Evolutionary conservation across 2,329 filamentous ascomycete genomes (phyloP), one percentile per base, ranked within the genome.

Genomic region (Coniella vitis): DNA sequence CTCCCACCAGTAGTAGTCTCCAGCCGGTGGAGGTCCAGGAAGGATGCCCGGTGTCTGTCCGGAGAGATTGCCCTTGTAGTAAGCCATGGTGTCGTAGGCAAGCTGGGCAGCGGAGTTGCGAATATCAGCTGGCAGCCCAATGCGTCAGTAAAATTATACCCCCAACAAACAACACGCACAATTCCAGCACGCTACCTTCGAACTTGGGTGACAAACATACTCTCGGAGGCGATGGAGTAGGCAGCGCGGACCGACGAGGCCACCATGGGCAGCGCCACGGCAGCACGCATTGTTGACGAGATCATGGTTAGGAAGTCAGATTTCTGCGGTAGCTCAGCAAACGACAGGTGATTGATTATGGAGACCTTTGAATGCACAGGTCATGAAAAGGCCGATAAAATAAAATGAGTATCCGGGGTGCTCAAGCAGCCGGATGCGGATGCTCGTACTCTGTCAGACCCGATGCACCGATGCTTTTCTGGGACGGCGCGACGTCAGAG

Each of bases 1-100:
- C 61, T 87, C 80, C 84, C 84, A 88, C 84, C 84, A 88, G 70
- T 86, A 87, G 62, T 84, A 84, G 53, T 76, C 71, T 55, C 76
- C 76, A 45, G 60, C 63, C 34, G 69, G 55, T 10, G 77, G 77
- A 47, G 78, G 78, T 0, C 76, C 77, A 1, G 77, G 76, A 10
- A 81, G 63, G 56, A 79, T 79, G 31, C 78, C 78, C 7, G 77
- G 76, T 14, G 72, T 74, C 59, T 70, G 65, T 47, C 58, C 59
- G 13, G 59, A 56, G 50, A 68, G 57, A 55, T 78, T 74, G 49
- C 74, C 75, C 34, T 70, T 64, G 61, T 78, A 79, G 57, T 71
- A 72, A 13, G 66, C 57, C 62, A 78, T 71, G 14, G 76, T 63
- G 47, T 78, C 74, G 59, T 72, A 67, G 12, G 74, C 74, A 16